Evolutionary conservation across 257 asterid species (phyloP).

Genomic region (Gentiana macrophylla): DNA sequence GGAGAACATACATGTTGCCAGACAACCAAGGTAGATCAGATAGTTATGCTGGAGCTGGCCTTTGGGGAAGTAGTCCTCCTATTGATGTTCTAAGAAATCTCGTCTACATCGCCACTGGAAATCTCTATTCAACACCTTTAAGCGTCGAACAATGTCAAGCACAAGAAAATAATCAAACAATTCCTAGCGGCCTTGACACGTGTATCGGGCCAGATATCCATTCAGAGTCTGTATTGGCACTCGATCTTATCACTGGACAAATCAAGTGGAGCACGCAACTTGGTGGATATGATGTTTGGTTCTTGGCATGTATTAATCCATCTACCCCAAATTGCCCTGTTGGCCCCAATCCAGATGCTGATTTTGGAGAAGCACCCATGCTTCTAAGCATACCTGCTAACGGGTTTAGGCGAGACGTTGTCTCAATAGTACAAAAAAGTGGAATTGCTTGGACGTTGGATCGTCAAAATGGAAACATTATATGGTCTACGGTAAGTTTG

Average conservation of each 20-base stretch:
- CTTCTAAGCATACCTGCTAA: slow-evolving; percentile 16
- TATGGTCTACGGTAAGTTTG: slow-evolving; percentile 32
- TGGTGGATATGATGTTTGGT: slow-evolving; percentile 51
- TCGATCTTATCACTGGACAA: slow-evolving; percentile 24
- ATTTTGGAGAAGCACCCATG: slow-evolving; percentile 45
- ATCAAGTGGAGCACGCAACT: slow-evolving; percentile 40
- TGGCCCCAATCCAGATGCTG: slow-evolving; percentile 39
- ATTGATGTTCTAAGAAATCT: slow-evolving; percentile 26
- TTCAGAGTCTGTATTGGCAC: slow-evolving; percentile 33
- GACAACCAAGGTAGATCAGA: slow-evolving; percentile 21
- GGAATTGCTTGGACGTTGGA: slow-evolving; percentile 43
- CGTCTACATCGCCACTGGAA: slow-evolving; percentile 44
- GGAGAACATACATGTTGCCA: slow-evolving; percentile 37
- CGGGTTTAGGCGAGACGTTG: slow-evolving; percentile 22
- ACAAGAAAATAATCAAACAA: slow-evolving; percentile 25
- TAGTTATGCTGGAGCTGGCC: slow-evolving; percentile 36
- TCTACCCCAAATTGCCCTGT: slow-evolving; percentile 32
- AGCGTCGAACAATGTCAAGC: slow-evolving; percentile 27
- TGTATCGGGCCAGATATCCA: slow-evolving; percentile 32
- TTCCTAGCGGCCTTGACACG: slow-evolving; percentile 12
- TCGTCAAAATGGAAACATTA: slow-evolving; percentile 25
- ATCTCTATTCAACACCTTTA: slow-evolving; percentile 38
- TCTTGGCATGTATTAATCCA: slow-evolving; percentile 20
- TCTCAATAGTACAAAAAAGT: slow-evolving; percentile 40
- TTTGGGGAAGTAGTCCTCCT: slow-evolving; percentile 52